phyloP scores from a whole-genome alignment of 352 stramenopile species.

The Pythium pyrilobum region DNA sequence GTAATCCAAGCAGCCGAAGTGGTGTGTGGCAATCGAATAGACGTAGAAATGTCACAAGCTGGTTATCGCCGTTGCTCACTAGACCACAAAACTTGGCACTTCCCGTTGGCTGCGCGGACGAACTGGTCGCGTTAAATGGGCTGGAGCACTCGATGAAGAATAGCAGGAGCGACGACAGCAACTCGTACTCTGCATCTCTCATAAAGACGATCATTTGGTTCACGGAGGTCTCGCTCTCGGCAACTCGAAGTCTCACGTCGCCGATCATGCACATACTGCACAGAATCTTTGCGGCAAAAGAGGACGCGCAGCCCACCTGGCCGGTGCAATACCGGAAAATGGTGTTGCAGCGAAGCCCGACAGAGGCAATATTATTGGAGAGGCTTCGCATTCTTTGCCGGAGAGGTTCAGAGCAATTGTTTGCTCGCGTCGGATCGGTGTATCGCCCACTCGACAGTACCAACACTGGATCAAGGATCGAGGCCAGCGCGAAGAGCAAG shows the following conservation, averaged over 20 bases:
- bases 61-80: constrained; percentile 22
- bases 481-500: constrained; percentile 46
- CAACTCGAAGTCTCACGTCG: constrained; percentile 1
- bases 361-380: neutral
- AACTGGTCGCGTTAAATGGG: neutral
- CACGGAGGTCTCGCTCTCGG: neutral
- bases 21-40: constrained; percentile 44
- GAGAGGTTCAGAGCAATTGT: neutral
- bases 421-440: neutral
- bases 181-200: neutral
- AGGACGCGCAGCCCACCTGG: neutral
- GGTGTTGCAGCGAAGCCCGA: neutral
- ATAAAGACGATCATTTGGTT: constrained; percentile 8
- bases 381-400: constrained; percentile 4
- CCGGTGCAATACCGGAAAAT: neutral
- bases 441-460: constrained; percentile 11
- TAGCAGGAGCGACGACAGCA: constrained; percentile 15
- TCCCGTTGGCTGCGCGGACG: neutral
- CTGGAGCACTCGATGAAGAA: constrained; percentile 22
- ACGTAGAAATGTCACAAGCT: constrained; percentile 21
- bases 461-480: constrained; percentile 26
- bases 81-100: constrained; percentile 30
- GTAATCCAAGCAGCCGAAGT: constrained; percentile 33
- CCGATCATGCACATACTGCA: neutral
- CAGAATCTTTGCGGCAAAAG: constrained; percentile 16